Percentiles rank a stretch among this genome's conserved stretches.
Evolutionary conservation across 192 early-diverging fungal genomes (phyloP).

Genomic region (Mortierella hygrophila): DNA sequence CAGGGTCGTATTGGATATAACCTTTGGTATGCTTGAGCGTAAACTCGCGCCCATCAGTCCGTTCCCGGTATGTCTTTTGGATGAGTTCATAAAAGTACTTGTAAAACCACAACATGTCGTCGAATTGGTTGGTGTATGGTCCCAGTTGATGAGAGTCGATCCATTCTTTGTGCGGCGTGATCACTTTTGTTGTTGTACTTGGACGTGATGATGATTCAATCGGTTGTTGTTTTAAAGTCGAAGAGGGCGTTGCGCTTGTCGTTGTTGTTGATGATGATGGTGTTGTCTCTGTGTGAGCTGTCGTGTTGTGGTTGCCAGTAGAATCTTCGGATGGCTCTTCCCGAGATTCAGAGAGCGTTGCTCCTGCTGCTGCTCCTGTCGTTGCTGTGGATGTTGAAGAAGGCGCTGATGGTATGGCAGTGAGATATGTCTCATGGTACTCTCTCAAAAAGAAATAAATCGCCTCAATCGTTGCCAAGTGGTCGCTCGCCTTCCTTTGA

Average conservation of each 20-base stretch:
- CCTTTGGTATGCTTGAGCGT: slow-evolving; percentile 64
- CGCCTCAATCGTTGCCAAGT: slow-evolving; percentile 95
- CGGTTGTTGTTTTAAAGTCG: too few relatives aligned
- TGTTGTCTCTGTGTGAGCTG: neutral
- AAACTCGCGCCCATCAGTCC: slow-evolving; percentile 68
- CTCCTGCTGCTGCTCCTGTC: neutral
- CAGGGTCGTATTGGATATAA: slow-evolving; percentile 70
- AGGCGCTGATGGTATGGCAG: neutral
- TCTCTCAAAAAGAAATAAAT: slow-evolving; percentile 95
- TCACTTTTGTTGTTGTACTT: slow-evolving; percentile 15
- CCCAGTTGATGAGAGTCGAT: slow-evolving; percentile 29
- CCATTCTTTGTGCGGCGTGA: slow-evolving; percentile 46
- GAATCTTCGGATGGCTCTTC: neutral
- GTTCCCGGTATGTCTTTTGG: slow-evolving; percentile 80
- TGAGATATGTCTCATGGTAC: slow-evolving; percentile 71
- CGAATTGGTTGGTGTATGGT: slow-evolving; percentile 83
- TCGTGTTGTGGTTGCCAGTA: neutral
- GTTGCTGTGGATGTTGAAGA: neutral
- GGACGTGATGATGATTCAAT: neutral
- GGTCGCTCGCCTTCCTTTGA: slow-evolving; percentile 78
- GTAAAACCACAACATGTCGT: slow-evolving; percentile 93
- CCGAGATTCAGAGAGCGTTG: neutral
- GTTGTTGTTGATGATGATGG: slow-evolving; percentile 1
- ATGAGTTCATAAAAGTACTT: slow-evolving; percentile 91
- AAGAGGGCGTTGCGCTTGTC: neutral